Conservation (phyloP, 2,329 filamentous ascomycete species). For the Pyrenophora tritici-repentis region DNA sequence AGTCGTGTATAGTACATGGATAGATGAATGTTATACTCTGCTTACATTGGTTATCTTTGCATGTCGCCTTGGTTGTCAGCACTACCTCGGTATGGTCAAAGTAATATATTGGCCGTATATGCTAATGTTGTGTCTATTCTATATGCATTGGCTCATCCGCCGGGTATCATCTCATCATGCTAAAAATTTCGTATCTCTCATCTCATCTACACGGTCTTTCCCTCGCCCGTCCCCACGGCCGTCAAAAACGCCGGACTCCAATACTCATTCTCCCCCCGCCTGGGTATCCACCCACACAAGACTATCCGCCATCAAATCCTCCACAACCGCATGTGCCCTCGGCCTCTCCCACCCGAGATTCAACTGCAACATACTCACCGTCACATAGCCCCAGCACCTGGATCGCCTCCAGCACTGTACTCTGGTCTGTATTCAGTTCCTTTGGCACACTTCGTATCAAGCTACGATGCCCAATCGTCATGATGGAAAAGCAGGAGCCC, state of each 20-base stretch:
- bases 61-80: no score
- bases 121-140: no score
- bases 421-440: constrained; percentile 93
- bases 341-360: constrained; percentile 87
- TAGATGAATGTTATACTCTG: background rate
- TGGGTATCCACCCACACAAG: constrained; percentile 95
- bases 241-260: constrained; percentile 81
- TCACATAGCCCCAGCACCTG: constrained; percentile 91
- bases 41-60: no score
- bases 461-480: constrained; percentile 79
- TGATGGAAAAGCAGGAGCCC: constrained; percentile 83
- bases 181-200: background rate
- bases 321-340: constrained; percentile 84
- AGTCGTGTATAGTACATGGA: background rate
- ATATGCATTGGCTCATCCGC: constrained; percentile 8
- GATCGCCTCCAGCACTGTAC: constrained; percentile 86
- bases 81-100: no score
- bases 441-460: constrained; percentile 94
- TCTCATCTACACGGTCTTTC: background rate
- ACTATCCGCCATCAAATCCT: constrained; percentile 85
- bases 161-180: constrained; percentile 21
- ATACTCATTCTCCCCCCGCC: constrained; percentile 82
- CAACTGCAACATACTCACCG: constrained; percentile 81
- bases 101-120: no score
- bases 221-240: constrained; percentile 10